Evolutionary conservation across 1,284 basidiomycete genomes (phyloP).

Genomic region (Puccinia horiana): DNA sequence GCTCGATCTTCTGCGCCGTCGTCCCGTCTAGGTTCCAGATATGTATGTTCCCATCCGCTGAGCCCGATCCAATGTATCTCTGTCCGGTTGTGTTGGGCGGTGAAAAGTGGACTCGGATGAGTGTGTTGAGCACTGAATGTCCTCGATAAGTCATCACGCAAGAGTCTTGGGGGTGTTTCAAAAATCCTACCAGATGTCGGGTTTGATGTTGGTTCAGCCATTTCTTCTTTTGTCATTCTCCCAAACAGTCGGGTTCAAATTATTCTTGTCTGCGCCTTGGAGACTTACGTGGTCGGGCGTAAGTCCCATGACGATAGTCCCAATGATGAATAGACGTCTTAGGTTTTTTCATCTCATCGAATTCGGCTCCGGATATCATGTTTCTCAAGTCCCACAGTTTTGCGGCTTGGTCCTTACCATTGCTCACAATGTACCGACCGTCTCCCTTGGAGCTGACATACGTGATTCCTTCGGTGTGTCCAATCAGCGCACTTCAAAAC

Average conservation of each 20-base stretch:
- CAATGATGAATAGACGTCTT: slow-evolving; percentile 69
- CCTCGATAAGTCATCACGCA: slow-evolving; percentile 95
- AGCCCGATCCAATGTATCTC: slow-evolving; percentile 91
- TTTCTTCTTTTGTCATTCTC: neutral
- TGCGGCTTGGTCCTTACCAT: slow-evolving; percentile 92
- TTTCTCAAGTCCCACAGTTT: slow-evolving; percentile 92
- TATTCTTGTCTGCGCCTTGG: neutral
- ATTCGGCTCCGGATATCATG: slow-evolving; percentile 76
- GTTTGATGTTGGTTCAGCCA: neutral
- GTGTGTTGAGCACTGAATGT: slow-evolving; percentile 84
- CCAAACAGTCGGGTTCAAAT: neutral
- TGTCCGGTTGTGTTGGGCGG: slow-evolving; percentile 86
- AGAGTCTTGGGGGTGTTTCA: slow-evolving; percentile 74
- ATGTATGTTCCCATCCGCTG: slow-evolving; percentile 63
- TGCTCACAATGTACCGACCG: slow-evolving; percentile 92
- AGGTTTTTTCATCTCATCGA: slow-evolving; percentile 61
- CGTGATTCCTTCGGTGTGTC: slow-evolving; percentile 53
- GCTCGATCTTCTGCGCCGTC: slow-evolving; percentile 79
- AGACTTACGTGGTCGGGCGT: slow-evolving; percentile 50
- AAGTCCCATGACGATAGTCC: slow-evolving; percentile 72
- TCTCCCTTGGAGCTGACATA: slow-evolving; percentile 66
- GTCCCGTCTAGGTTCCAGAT: slow-evolving; percentile 93
- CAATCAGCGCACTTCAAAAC: neutral
- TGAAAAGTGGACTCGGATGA: slow-evolving; percentile 94
- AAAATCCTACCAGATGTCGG: neutral